Conservation (phyloP, 495 filamentous ascomycete species). For the Lophium mytilinum region DNA sequence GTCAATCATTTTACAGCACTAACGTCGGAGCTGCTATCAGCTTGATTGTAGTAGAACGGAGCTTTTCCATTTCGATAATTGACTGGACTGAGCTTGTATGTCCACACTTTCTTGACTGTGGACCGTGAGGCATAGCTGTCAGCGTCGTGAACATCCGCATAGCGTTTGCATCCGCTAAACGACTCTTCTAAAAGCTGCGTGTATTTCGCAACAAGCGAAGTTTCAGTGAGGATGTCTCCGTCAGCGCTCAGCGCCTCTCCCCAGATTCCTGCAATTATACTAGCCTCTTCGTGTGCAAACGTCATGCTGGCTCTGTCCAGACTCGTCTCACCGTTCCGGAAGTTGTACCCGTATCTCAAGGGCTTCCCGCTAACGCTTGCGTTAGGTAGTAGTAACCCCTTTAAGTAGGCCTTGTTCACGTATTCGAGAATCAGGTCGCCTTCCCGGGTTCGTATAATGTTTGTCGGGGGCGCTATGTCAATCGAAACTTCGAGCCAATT, state of each 20-base stretch:
- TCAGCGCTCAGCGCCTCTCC: neutral
- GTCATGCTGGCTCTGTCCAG: neutral
- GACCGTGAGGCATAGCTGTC: too few relatives aligned
- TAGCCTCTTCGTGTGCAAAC: neutral
- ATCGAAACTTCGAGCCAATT: conserved; percentile 1
- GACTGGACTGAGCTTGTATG: too few relatives aligned
- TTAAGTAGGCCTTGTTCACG: neutral
- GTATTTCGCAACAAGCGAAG: too few relatives aligned
- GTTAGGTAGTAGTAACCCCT: neutral
- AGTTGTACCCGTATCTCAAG: conserved; percentile 1
- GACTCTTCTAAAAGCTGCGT: too few relatives aligned
- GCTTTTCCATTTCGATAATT: too few relatives aligned
- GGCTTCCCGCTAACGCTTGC: neutral
- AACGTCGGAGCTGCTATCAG: too few relatives aligned
- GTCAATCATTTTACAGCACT: too few relatives aligned
- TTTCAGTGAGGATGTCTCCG: neutral
- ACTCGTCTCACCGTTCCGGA: neutral
- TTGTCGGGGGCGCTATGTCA: neutral
- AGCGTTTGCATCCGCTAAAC: too few relatives aligned
- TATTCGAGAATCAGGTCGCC: neutral
- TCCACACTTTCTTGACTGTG: too few relatives aligned
- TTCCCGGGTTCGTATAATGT: neutral
- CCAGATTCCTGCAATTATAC: neutral
- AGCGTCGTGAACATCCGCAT: too few relatives aligned
- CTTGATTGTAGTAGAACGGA: too few relatives aligned